phyloP scores from a whole-genome alignment of 495 filamentous ascomycete species.

The Daldinia concentrica region DNA sequence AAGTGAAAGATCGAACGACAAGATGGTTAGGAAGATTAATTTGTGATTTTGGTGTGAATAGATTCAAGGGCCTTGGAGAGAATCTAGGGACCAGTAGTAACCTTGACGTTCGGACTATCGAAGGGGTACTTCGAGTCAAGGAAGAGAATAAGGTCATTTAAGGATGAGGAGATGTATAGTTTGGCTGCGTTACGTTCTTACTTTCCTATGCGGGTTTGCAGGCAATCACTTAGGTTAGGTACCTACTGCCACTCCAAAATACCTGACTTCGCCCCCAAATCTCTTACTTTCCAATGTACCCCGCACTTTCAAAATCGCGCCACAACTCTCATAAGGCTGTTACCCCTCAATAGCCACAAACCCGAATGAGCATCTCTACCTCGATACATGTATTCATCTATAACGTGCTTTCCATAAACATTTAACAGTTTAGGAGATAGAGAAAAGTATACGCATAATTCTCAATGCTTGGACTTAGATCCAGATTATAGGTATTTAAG shows the following conservation, averaged over 20 bases:
- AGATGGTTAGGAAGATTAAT: not conserved
- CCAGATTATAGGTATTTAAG: not conserved
- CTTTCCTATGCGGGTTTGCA: not conserved
- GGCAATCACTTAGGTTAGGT: not conserved
- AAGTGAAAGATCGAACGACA: conserved; percentile 24
- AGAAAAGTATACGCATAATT: too few relatives aligned
- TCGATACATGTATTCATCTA: not conserved
- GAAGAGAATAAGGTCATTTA: conserved; percentile 41
- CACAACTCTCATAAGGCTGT: not conserved
- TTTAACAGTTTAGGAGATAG: too few relatives aligned
- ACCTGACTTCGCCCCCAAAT: conserved; percentile 3
- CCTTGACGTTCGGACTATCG: conserved; percentile 36
- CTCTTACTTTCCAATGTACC: not conserved
- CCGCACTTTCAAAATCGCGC: not conserved
- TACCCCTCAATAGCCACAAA: conserved; percentile 1
- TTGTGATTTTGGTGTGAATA: conserved; percentile 1
- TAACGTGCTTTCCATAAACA: not conserved
- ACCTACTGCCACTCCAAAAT: conserved; percentile 3
- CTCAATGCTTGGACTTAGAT: not conserved
- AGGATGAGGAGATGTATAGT: conserved; percentile 20
- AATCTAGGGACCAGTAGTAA: conserved; percentile 17
- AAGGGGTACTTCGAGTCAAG: conserved; percentile 39
- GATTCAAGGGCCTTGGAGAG: not conserved
- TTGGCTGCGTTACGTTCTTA: not conserved
- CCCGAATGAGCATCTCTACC: not conserved